Percentiles rank a stretch among this genome's conserved stretches.
phyloP scores from a whole-genome alignment of 1,284 basidiomycete species.

The Sanghuangporus baumii region DNA sequence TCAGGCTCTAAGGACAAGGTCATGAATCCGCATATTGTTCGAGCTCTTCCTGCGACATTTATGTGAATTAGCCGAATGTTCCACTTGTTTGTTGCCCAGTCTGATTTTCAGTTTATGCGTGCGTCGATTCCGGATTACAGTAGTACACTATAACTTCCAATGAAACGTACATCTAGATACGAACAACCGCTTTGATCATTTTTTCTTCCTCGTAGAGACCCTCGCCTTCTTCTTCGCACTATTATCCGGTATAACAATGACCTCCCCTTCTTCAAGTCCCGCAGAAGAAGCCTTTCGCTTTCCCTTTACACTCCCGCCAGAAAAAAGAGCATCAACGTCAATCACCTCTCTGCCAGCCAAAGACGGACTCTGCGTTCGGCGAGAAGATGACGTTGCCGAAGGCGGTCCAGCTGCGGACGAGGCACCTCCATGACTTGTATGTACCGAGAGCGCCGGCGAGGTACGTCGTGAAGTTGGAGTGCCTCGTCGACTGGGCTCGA shows the following conservation, averaged over 20 bases:
- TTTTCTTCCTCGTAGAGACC: background rate
- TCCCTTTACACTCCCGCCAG: background rate
- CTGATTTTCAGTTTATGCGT: too few species aligned
- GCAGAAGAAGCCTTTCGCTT: constrained; percentile 14
- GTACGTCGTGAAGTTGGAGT: constrained; percentile 11
- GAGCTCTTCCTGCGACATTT: too few species aligned
- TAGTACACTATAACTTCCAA: too few species aligned
- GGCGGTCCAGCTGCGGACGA: constrained; percentile 10
- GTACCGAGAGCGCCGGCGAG: constrained; percentile 13
- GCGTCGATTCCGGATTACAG: too few species aligned
- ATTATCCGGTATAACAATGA: background rate
- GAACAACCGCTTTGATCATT: background rate
- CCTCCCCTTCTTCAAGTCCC: constrained; percentile 7
- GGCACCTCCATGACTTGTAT: constrained; percentile 4
- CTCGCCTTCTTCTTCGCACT: constrained; percentile 1
- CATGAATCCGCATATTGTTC: too few species aligned
- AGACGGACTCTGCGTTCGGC: constrained; percentile 15
- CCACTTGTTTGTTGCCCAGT: too few species aligned
- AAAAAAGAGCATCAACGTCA: constrained; percentile 3
- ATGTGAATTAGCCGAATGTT: too few species aligned
- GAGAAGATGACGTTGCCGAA: constrained; percentile 12
- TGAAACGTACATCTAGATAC: too few species aligned
- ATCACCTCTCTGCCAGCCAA: constrained; percentile 5
- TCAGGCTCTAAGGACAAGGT: too few species aligned
- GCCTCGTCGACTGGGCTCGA: background rate